Conservation (phyloP, 179 eudicot species). For the Spinacia oleracea region DNA sequence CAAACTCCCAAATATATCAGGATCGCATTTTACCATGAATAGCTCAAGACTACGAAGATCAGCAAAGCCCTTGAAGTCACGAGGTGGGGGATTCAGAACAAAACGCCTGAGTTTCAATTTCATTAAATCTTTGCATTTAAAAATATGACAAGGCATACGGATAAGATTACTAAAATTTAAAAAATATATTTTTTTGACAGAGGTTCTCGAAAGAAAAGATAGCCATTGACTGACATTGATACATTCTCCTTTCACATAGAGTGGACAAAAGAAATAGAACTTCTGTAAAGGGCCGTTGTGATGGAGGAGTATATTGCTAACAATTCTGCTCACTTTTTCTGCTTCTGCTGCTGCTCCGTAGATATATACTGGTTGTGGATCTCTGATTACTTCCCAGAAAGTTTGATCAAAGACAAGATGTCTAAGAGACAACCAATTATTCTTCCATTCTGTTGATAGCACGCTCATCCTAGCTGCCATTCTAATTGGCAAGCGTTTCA, state of each 20-base stretch:
- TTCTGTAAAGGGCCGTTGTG: slow-evolving; percentile 16
- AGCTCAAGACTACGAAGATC: not conserved
- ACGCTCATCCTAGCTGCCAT: slow-evolving; percentile 1
- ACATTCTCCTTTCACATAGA: too few species aligned
- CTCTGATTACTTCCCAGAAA: too few species aligned
- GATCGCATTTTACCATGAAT: not conserved
- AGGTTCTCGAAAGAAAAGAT: not conserved
- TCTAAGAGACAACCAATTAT: not conserved
- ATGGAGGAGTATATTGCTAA: slow-evolving; percentile 16
- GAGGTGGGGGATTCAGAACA: not conserved
- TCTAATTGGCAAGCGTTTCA: not conserved
- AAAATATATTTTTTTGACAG: not conserved
- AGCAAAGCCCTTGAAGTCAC: not conserved
- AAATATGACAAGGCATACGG: too few species aligned
- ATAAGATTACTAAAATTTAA: not conserved
- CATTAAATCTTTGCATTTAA: not conserved
- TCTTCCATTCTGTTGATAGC: not conserved
- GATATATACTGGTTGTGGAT: too few species aligned
- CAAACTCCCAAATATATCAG: not conserved
- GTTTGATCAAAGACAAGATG: not conserved
- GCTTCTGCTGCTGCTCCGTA: too few species aligned
- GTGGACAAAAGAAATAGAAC: not conserved
- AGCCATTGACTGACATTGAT: not conserved
- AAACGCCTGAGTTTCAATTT: not conserved
- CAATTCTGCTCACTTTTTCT: not conserved